A percentile compares a stretch with the other conserved stretches of the same genome.
phyloP scores from a whole-genome alignment of 352 stramenopile species.

The Pythium rhizo-oryzae region DNA sequence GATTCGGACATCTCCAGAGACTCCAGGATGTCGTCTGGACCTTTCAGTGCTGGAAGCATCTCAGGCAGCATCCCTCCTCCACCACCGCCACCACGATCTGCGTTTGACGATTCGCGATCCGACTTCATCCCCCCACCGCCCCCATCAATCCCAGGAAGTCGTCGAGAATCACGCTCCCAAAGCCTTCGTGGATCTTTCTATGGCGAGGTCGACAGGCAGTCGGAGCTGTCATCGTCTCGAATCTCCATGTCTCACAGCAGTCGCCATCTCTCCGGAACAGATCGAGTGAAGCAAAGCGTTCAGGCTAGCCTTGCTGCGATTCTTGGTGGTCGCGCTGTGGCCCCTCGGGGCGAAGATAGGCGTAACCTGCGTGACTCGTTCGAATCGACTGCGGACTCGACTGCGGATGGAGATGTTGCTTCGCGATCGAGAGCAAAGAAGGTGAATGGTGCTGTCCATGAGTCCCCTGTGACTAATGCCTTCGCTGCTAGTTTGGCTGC shows the following conservation, averaged over 20 bases:
- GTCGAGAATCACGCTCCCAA: constrained; percentile 50
- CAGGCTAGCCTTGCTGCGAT: constrained; percentile 72
- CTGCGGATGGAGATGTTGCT: constrained; percentile 17
- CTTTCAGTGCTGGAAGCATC: constrained; percentile 25
- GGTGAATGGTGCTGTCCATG: not conserved
- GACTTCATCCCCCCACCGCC: constrained; percentile 35
- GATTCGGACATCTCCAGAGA: constrained; percentile 59
- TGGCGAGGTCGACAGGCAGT: constrained; percentile 37
- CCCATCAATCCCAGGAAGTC: constrained; percentile 15
- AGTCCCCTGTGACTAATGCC: constrained; percentile 51
- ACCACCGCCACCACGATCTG: constrained; percentile 42
- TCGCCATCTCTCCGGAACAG: constrained; percentile 40
- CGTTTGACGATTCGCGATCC: constrained; percentile 23
- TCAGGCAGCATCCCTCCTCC: constrained; percentile 45
- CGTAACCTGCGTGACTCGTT: constrained; percentile 54
- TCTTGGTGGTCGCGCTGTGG: constrained; percentile 44
- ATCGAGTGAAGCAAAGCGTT: constrained; percentile 43
- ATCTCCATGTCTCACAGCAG: constrained; percentile 51
- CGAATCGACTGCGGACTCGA: constrained; percentile 37
- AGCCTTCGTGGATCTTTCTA: constrained; percentile 64
- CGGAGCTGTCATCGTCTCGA: constrained; percentile 35
- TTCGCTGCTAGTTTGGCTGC: constrained; percentile 76
- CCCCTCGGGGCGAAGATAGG: constrained; percentile 24
- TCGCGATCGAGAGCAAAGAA: constrained; percentile 5
- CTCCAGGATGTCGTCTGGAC: constrained; percentile 60